These are phyloP conservation scores for Blastocystis sp. DNA, from an alignment of 352 stramenopile species.

Conservation along the genomic window DNA sequence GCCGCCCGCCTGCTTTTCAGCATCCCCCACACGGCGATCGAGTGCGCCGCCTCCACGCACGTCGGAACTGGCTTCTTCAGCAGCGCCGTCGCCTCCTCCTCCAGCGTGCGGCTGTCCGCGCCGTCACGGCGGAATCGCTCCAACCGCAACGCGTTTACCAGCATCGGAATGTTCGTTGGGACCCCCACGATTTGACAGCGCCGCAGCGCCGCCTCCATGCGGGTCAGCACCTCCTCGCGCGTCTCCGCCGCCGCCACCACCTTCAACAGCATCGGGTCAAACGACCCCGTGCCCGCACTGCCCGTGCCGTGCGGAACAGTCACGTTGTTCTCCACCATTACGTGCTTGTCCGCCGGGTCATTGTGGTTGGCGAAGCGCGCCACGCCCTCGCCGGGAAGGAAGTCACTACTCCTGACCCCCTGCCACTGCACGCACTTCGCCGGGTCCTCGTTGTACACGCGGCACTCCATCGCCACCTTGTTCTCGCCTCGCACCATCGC, in stretches of 20 bases:
- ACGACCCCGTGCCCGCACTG: neutral
- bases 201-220: conserved; percentile 17
- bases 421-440: neutral
- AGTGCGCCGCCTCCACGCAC: neutral
- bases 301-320: neutral
- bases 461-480: conserved; percentile 31
- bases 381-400: conserved; percentile 31
- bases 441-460: conserved; percentile 59
- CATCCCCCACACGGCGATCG: conserved; percentile 1
- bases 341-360: neutral
- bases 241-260: neutral
- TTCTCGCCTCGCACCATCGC: too few species aligned
- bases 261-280: conserved; percentile 55
- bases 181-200: conserved; percentile 8
- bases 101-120: conserved; percentile 2
- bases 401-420: neutral
- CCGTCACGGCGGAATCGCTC: neutral
- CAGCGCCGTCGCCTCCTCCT: neutral
- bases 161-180: conserved; percentile 30
- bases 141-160: neutral
- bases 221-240: conserved; percentile 25
- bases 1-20: neutral
- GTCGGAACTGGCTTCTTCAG: neutral
- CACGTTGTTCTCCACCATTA: conserved; percentile 24
- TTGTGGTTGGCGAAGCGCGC: neutral